Conservation (phyloP, 2,329 filamentous ascomycete genomes). For the Penicillium sp. region DNA sequence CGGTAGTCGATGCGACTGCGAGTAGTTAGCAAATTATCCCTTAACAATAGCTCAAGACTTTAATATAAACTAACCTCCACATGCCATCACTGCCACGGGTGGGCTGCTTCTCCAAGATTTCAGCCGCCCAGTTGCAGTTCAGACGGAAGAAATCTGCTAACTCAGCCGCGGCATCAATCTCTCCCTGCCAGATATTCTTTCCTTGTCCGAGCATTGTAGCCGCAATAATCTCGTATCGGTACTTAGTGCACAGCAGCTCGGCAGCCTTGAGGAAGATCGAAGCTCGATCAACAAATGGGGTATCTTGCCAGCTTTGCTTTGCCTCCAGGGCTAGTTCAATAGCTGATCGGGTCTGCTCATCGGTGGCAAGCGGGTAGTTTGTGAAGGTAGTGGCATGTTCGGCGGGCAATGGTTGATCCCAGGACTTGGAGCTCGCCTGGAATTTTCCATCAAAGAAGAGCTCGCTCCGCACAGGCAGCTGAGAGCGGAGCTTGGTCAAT, state of each 20-base stretch:
- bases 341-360: conserved; percentile 70
- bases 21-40: not conserved
- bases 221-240: conserved; percentile 92
- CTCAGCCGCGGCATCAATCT: conserved; percentile 92
- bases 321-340: conserved; percentile 80
- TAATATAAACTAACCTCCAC: conserved; percentile 64
- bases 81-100: conserved; percentile 76
- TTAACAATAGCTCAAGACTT: not conserved
- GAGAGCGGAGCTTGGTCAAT: conserved; percentile 32
- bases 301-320: conserved; percentile 76
- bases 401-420: conserved; percentile 31
- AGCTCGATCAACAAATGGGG: conserved; percentile 85
- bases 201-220: conserved; percentile 93
- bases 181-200: conserved; percentile 95
- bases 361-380: conserved; percentile 75
- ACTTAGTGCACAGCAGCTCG: conserved; percentile 82
- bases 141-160: conserved; percentile 78
- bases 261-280: conserved; percentile 92
- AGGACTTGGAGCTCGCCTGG: conserved; percentile 25
- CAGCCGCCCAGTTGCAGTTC: conserved; percentile 71
- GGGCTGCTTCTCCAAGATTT: conserved; percentile 82
- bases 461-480: conserved; percentile 35
- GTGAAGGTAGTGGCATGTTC: conserved; percentile 61
- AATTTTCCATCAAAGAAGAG: conserved; percentile 32
- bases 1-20: conserved; percentile 74